These are phyloP conservation scores for Conticribra weissflogii DNA, from an alignment of 108 stramenopile species.

Conservation along the genomic window DNA sequence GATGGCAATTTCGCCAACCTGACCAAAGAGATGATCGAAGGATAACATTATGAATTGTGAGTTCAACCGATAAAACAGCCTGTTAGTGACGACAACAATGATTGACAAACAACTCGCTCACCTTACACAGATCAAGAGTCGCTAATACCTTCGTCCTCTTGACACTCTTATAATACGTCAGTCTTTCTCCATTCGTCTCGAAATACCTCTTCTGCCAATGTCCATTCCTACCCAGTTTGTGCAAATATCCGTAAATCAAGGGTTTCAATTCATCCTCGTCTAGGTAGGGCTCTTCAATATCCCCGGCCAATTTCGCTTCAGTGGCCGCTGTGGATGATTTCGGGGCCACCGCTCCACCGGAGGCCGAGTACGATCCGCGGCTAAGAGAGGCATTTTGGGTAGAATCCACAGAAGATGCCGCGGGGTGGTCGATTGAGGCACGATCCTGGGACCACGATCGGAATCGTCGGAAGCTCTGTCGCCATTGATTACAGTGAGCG, in stretches of 20 bases:
- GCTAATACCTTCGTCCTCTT: conserved; percentile 90
- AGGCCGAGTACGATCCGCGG: conserved; percentile 1
- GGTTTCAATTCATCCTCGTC: conserved; percentile 48
- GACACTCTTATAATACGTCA: conserved; percentile 96
- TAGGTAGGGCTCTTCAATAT: conserved; percentile 26
- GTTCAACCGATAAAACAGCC: too few relatives aligned
- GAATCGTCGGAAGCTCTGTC: conserved; percentile 34
- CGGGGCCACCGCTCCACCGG: not conserved
- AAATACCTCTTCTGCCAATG: conserved; percentile 98
- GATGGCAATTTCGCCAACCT: conserved; percentile 78
- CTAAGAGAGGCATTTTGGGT: conserved; percentile 29
- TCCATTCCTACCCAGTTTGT: conserved; percentile 94
- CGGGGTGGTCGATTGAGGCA: conserved; percentile 15
- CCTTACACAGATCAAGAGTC: conserved; percentile 85
- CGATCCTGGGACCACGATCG: conserved; percentile 44
- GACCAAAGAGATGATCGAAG: too few relatives aligned
- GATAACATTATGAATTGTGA: too few relatives aligned
- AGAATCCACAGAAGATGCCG: conserved; percentile 36
- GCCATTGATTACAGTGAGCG: not conserved
- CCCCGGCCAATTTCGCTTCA: not conserved
- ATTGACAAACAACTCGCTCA: conserved; percentile 17
- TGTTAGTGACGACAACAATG: too few relatives aligned
- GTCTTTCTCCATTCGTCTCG: conserved; percentile 93
- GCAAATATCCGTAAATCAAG: conserved; percentile 89
- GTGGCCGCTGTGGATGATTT: not conserved